phyloP scores from a whole-genome alignment of 345 rosid genomes.

The Punica granatum region DNA sequence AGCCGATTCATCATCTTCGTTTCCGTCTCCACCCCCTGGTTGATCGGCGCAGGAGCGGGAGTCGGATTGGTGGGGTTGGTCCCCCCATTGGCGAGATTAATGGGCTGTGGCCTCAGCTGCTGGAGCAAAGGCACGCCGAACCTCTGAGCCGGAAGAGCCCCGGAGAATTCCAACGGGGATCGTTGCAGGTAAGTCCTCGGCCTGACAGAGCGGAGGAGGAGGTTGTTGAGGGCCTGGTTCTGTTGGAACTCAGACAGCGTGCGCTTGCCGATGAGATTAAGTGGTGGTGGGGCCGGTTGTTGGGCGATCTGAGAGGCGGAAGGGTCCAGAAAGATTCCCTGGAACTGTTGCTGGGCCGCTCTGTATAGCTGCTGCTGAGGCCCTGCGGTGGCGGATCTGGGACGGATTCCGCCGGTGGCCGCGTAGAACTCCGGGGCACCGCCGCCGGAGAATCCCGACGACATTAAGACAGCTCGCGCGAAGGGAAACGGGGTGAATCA shows the following conservation, averaged over 20 bases:
- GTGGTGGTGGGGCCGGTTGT: slow-evolving; percentile 20
- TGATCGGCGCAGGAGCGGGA: slow-evolving; percentile 29
- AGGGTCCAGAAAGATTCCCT: slow-evolving; percentile 55
- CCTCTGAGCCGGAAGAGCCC: slow-evolving; percentile 33
- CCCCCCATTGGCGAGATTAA: slow-evolving; percentile 5
- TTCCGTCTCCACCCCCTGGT: slow-evolving; percentile 32
- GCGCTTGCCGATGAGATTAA: slow-evolving; percentile 50
- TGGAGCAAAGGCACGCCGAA: slow-evolving; percentile 50
- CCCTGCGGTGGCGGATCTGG: slow-evolving; percentile 15
- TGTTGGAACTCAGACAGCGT: slow-evolving; percentile 61
- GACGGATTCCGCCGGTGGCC: slow-evolving; percentile 46
- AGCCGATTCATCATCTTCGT: slow-evolving; percentile 65
- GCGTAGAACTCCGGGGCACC: slow-evolving; percentile 45
- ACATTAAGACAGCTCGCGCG: slow-evolving; percentile 28
- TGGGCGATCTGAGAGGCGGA: slow-evolving; percentile 47
- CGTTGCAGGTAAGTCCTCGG: slow-evolving; percentile 46
- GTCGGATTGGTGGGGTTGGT: neutral
- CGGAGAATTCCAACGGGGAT: slow-evolving; percentile 37
- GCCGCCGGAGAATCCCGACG: slow-evolving; percentile 78
- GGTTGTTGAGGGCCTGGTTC: slow-evolving; percentile 33
- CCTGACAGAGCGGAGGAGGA: slow-evolving; percentile 71
- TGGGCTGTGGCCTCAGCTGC: slow-evolving; percentile 27
- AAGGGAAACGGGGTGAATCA: neutral
- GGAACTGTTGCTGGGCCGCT: slow-evolving; percentile 27
- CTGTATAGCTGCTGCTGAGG: slow-evolving; percentile 22